These are phyloP conservation scores for Boletus rubroflammeus DNA, from an alignment of 768 basidiomycete species.

Conservation along the genomic window DNA sequence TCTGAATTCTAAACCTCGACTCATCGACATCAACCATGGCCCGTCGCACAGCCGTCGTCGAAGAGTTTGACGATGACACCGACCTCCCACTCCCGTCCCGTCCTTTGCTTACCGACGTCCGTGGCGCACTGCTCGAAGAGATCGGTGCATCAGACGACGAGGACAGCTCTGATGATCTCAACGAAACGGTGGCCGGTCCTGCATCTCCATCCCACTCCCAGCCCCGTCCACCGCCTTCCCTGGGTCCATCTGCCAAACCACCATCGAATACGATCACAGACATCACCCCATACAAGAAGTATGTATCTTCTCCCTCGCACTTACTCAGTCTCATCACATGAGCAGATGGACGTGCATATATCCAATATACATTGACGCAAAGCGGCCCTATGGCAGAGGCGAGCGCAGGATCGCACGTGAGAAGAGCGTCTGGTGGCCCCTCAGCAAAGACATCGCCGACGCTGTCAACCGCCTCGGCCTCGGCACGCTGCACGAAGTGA, in stretches of 20 bases:
- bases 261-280: slow-evolving; percentile 51
- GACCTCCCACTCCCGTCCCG: slow-evolving; percentile 78
- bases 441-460: slow-evolving; percentile 89
- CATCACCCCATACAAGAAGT: slow-evolving; percentile 84
- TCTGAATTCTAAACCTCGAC: not conserved
- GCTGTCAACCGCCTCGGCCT: slow-evolving; percentile 76
- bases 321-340: slow-evolving; percentile 3
- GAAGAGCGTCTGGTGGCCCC: slow-evolving; percentile 90
- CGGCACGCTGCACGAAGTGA: slow-evolving; percentile 81
- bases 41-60: slow-evolving; percentile 62
- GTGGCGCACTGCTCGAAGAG: slow-evolving; percentile 78
- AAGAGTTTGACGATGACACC: slow-evolving; percentile 93
- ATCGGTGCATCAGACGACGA: slow-evolving; percentile 56
- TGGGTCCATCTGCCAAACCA: slow-evolving; percentile 21
- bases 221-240: slow-evolving; percentile 16
- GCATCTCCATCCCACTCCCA: slow-evolving; percentile 46
- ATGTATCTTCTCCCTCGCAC: slow-evolving; percentile 26
- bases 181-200: slow-evolving; percentile 44
- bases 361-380: slow-evolving; percentile 95
- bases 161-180: slow-evolving; percentile 30
- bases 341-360: slow-evolving; percentile 93
- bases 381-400: slow-evolving; percentile 80
- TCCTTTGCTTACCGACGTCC: slow-evolving; percentile 59
- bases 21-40: slow-evolving; percentile 48
- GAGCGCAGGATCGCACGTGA: slow-evolving; percentile 76